Base-by-base conservation (phyloP, 2,329 filamentous ascomycete genomes). In the Phialophora verrucosa region DNA sequence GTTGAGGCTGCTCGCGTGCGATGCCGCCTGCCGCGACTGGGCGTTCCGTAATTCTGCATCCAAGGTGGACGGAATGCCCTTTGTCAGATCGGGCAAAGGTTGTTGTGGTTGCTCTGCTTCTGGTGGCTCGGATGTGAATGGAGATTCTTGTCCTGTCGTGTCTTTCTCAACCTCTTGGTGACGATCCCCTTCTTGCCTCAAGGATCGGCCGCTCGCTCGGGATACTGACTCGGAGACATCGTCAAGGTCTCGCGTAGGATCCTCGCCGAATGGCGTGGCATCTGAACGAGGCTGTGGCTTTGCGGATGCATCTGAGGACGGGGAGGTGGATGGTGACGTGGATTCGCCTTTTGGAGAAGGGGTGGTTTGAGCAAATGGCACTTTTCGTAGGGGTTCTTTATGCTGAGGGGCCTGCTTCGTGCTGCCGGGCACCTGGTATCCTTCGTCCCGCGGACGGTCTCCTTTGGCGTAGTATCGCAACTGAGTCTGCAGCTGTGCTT, bases 21-120 rank as follows among this genome's bases (percentile, higher is more conserved):
- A 73, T 54, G 44, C 35, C 72, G 44, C 49, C 72, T 79, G 78
- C 70, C 77, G 80, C 70, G 68, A 71, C 71, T 76, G 82, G 75
- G 72, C 76, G 63, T 77, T 78, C 62, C 82, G 81, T 64, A 90
- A 86, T 79, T 97, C 94, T 66, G 89, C 89, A 64, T 90, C 91
- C 63, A 97, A 85, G 0, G 93, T 97, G 1, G 93, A 97, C 0
- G 94, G 94, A 69, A 98, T 96, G 70, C 94, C 94, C 75, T 94
- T 90, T n/a, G 92, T 95, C 53, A 98, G 84, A 76, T 98, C 93
- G 61, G 94, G 94, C 12, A 97, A 86, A 61, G 91, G 89, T 74
- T 89, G 85, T 60, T 86, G 83, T 27, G 87, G 83, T 71, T 67
- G 50, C 29, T 56, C 42, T 29, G 27, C 50, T 32, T 35, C 23